Percentiles rank a stretch among this genome's conserved stretches.
phyloP scores from a whole-genome alignment of 352 stramenopile genomes.

The Phytopythium delawarense region DNA sequence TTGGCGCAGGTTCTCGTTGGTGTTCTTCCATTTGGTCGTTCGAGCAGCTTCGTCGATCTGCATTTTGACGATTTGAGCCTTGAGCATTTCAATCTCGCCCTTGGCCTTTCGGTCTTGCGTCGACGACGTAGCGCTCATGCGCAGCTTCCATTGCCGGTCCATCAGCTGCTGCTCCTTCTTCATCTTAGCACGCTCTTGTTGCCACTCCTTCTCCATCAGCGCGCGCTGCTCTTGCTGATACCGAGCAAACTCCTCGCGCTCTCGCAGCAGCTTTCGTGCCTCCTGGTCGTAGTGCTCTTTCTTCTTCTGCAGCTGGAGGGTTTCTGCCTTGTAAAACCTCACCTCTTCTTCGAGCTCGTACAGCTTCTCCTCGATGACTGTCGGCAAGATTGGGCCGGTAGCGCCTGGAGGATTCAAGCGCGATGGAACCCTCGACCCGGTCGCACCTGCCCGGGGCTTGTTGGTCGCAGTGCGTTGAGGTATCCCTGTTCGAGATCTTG shows the following conservation, averaged over 20 bases:
- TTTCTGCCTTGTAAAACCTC: conserved; percentile 84
- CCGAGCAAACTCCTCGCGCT: conserved; percentile 42
- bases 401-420: background rate
- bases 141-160: conserved; percentile 70
- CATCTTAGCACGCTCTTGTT: conserved; percentile 66
- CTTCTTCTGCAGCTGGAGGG: conserved; percentile 67
- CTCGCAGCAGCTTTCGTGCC: conserved; percentile 42
- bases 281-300: conserved; percentile 67
- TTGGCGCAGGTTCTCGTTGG: conserved; percentile 60
- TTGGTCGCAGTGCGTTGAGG: background rate
- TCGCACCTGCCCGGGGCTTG: conserved; percentile 1
- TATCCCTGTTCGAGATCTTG: background rate
- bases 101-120: conserved; percentile 55
- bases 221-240: conserved; percentile 51
- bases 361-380: conserved; percentile 79
- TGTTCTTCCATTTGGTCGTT: conserved; percentile 58
- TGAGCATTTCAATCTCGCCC: conserved; percentile 68
- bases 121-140: conserved; percentile 49
- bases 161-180: conserved; percentile 64
- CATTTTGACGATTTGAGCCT: conserved; percentile 81
- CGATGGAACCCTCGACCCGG: background rate
- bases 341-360: conserved; percentile 79
- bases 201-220: conserved; percentile 67
- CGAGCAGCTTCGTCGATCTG: conserved; percentile 63
- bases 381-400: conserved; percentile 31